Base-by-base conservation (phyloP, 2,329 filamentous ascomycete species). In the Catunica adiposa region DNA sequence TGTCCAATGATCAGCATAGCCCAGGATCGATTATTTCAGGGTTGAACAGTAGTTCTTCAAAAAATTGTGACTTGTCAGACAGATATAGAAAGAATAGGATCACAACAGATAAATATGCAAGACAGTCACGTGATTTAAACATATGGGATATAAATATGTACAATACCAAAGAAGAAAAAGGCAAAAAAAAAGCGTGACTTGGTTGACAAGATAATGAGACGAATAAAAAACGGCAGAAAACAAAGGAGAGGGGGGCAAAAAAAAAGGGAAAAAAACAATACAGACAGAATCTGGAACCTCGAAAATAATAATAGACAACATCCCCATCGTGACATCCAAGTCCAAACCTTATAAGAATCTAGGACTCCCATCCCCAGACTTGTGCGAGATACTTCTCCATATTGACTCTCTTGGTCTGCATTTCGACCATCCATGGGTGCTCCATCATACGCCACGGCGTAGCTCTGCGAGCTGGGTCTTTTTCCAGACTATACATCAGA, bases 391-490 rank as follows among this genome's bases (percentile, higher is more conserved):
- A 98, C 64, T 89, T 86, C 61, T 81, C 81, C 89, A 98, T 97
- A 70, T 97, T 97, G 67, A 98, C 92, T 62, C 92, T 87, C 75
- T 96, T 97, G 55, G 80, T 77, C 64, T 84, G 84, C 87, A 97
- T 97, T 65, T 98, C 92, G 44, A 87, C 74, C 83, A 98, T 95
- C 92, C 92, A 98, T 1, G 92, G 92, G 70, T 98, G 92, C 66
- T 98, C 92, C 61, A 95, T 79, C 89, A 98, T 98, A 64, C 90
- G 86, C 92, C 92, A 98, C 11, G 92, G 92, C 58, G 86, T 94
- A 29, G 90, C 92, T 66, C 92, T 78, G 64, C 89, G 81, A 57
- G 77, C 78, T 20, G 87, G 83, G 63, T 96, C 88, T 71, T 98
- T 98, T 69, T 98, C 92, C 57, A 98, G 78, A 71, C 92, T 97